A percentile compares a stretch with the other conserved stretches of the same genome.
phyloP scores from a whole-genome alignment of 371 early-diverging fungal species.

The Syncephalastrum contaminatum region DNA sequence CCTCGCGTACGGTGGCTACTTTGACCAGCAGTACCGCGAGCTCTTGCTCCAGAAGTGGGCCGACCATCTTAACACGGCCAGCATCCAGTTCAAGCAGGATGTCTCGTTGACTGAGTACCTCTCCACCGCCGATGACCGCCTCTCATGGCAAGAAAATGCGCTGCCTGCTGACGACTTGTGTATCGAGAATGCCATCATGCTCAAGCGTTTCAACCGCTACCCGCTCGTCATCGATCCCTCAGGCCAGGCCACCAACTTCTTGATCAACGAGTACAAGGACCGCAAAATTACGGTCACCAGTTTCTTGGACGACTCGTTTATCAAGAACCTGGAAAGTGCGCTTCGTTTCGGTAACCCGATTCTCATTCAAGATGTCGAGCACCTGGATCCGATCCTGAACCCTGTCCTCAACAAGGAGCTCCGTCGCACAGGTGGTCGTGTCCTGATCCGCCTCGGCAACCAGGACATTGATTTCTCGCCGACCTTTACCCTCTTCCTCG shows the following conservation, averaged over 20 bases:
- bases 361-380: slow-evolving; percentile 96
- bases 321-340: slow-evolving; percentile 96
- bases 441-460: slow-evolving; percentile 90
- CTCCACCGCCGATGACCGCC: slow-evolving; percentile 90
- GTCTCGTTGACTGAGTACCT: slow-evolving; percentile 90
- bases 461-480: slow-evolving; percentile 99
- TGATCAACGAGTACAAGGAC: slow-evolving; percentile 84
- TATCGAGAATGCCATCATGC: slow-evolving; percentile 96
- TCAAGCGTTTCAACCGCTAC: slow-evolving; percentile 92
- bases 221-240: slow-evolving; percentile 98
- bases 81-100: slow-evolving; percentile 79
- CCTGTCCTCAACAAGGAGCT: slow-evolving; percentile 96
- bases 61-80: slow-evolving; percentile 70
- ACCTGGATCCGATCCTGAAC: slow-evolving; percentile 96
- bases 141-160: slow-evolving; percentile 86
- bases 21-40: slow-evolving; percentile 94
- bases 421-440: slow-evolving; percentile 95
- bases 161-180: slow-evolving; percentile 93
- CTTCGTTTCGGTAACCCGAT: slow-evolving; percentile 98
- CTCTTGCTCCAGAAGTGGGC: slow-evolving; percentile 80
- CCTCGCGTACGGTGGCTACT: slow-evolving; percentile 95
- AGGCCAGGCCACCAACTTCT: slow-evolving; percentile 89
- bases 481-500: slow-evolving; percentile 90
- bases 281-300: slow-evolving; percentile 92
- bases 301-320: slow-evolving; percentile 96